These are phyloP conservation scores for Glomus cerebriforme DNA, from an alignment of 192 early-diverging fungal genomes.

Conservation along the genomic window DNA sequence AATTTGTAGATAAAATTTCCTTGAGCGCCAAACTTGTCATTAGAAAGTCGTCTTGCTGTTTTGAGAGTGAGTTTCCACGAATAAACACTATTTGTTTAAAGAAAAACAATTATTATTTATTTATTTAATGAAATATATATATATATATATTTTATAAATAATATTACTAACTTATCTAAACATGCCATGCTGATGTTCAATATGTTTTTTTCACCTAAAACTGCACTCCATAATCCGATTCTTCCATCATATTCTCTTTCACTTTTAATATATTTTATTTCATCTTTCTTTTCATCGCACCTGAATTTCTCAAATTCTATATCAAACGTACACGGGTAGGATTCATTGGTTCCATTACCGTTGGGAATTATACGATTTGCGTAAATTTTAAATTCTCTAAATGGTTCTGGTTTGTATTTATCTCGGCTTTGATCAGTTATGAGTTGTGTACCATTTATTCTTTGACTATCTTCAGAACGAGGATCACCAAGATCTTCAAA, in stretches of 20 bases:
- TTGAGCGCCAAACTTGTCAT: constrained; percentile 36
- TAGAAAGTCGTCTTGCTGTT: constrained; percentile 35
- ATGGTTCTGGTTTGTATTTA: neutral
- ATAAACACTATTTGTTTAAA: constrained; percentile 31
- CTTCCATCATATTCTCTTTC: constrained; percentile 30
- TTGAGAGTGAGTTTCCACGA: constrained; percentile 44
- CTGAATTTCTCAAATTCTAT: constrained; percentile 22
- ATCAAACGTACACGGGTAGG: constrained; percentile 8
- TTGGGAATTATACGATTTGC: neutral
- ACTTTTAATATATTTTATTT: no score
- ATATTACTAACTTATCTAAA: constrained; percentile 38
- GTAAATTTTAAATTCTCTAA: constrained; percentile 24
- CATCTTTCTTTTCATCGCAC: no score
- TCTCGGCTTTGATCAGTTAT: no score
- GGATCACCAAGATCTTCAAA: neutral
- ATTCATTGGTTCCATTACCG: neutral
- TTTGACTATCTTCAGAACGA: no score
- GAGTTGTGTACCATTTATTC: no score
- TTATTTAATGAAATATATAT: neutral
- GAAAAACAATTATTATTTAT: neutral
- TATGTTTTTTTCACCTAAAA: constrained; percentile 35
- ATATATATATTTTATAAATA: neutral
- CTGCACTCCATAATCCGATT: constrained; percentile 41
- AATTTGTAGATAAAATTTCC: constrained; percentile 37
- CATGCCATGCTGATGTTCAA: constrained; percentile 33